Base-by-base conservation (phyloP, 2,329 filamentous ascomycete species). In the Lecanosticta acicola region DNA sequence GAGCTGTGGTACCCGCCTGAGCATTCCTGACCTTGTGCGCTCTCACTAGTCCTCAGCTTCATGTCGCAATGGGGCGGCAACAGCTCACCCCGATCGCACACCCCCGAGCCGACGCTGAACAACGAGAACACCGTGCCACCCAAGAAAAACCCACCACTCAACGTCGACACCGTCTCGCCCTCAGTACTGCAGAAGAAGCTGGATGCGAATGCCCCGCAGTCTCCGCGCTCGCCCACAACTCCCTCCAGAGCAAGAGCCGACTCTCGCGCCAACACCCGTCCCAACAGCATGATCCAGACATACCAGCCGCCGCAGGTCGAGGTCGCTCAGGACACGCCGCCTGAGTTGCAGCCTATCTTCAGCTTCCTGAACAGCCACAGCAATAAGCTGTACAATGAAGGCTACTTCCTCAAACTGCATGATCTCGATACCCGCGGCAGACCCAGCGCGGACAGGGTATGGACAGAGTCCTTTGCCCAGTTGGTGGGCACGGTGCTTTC, bases 391-490 rank as follows among this genome's bases (percentile, higher is more conserved):
- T 98, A 97, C 66, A 90, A 96, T 59, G 93, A 98, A 70, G 93
- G 93, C 32, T 98, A 97, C 64, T 97, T 98, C 57, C 71, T 98
- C 58, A 98, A 97, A 70, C 74, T 98, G 39, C 91, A 96, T 66
- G 93, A 98, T 67, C 82, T 95, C 58, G 94, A 97, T 62, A 84
- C 82, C 45, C 89, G 91, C 68, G 93, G 93, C 41, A 83, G 85
- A 53, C 86, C 89, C 9, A 94, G 91, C 63, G 69, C 78, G 34
- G 90, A 96, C 67, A 78, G 93, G 59, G 87, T 82, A 54, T 98
- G 93, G 93, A 85, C 85, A 32, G 93, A 98, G 73, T 96, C 88
- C 68, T 98, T 97, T 69, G 90, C 91, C 35, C 93, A 97, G 66
- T 81, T 98, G 13, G 88, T 96, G 14, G 93, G 93, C 55, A 97